Conservation (phyloP, 2,329 filamentous ascomycete species). For the Onygenales sp. region DNA sequence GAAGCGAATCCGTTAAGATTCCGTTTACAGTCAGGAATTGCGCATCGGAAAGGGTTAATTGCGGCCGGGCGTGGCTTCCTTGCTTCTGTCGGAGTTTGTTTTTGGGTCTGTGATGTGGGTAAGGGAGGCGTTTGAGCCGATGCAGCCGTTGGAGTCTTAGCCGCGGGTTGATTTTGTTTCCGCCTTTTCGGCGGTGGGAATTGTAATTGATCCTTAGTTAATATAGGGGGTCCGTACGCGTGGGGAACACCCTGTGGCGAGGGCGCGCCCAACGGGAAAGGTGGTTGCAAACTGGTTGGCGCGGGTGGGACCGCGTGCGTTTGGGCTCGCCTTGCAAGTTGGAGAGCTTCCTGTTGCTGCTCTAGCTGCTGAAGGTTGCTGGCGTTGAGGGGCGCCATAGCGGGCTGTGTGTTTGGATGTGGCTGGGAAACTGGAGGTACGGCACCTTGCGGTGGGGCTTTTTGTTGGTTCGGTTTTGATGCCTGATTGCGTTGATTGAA, state of each 20-base stretch:
- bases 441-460: background rate
- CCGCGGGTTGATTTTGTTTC: slow-evolving; percentile 40
- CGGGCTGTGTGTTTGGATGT: slow-evolving; percentile 20
- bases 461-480: slow-evolving; percentile 1
- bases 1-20: slow-evolving; percentile 46
- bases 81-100: slow-evolving; percentile 31
- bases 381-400: slow-evolving; percentile 31
- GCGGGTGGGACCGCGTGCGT: slow-evolving; percentile 36
- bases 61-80: slow-evolving; percentile 30
- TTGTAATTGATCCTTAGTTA: slow-evolving; percentile 49
- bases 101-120: slow-evolving; percentile 20
- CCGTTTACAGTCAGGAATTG: slow-evolving; percentile 42
- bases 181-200: slow-evolving; percentile 49
- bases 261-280: slow-evolving; percentile 40
- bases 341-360: slow-evolving; percentile 36
- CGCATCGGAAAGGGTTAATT: slow-evolving; percentile 44
- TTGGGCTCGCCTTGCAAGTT: slow-evolving; percentile 28
- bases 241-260: slow-evolving; percentile 50
- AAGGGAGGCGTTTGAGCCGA: slow-evolving; percentile 16
- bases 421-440: slow-evolving; percentile 10
- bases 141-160: slow-evolving; percentile 13
- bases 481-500: slow-evolving; percentile 19
- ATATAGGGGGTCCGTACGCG: slow-evolving; percentile 42
- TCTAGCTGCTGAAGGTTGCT: slow-evolving; percentile 39
- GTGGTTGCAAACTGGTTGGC: slow-evolving; percentile 43